Base-by-base conservation (phyloP, 805 yeast species). In the Naumovozyma dairenensis region DNA sequence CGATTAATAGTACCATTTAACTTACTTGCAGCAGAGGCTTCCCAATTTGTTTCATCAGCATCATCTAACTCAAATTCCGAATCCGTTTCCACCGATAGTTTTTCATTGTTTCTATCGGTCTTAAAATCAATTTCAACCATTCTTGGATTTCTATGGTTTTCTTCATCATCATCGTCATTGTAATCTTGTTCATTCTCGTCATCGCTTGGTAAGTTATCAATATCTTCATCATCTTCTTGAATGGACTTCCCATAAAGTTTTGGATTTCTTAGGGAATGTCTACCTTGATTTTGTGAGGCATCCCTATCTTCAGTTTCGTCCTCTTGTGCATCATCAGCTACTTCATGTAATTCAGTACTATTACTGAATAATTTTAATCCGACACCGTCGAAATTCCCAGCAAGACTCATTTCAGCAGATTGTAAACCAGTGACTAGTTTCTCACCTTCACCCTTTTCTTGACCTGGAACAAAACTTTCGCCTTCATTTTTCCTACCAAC, bases 371-470 rank as follows among this genome's bases (percentile, higher is more conserved):
- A 62, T 49, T 78, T 80, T 38, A 83, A 63, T 16, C 89, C 94
- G 3, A 80, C 76, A 24, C 77, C 79, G 27, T 67, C 72, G 33
- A 69, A 67, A 31, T 72, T 68, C 48, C 73, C 82, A 12, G 66
- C 68, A 45, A 80, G 61, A 15, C 80, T 63, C 31, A 70, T 70
- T 25, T 73, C 67, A 4, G 78, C 84, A 25, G 72, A 67, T 55
- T 89, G 96, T 43, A 92, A 65, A 37, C 75, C 74, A 4, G 93
- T 82, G 18, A 89, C 94, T 40, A 86, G 61, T 49, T 74, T 72
- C 57, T 87, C 96, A 40, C 96, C 96, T 43, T 82, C 72, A 17
- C 94, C 96, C 48, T 64, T 66, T 40, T 78, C 82, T 42, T 72
- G 71, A 27, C 81, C 80, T 1, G 72, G 67, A 13, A 69, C 72